Conservation (phyloP, 495 filamentous ascomycete species). For the Pyronema omphalodes region DNA sequence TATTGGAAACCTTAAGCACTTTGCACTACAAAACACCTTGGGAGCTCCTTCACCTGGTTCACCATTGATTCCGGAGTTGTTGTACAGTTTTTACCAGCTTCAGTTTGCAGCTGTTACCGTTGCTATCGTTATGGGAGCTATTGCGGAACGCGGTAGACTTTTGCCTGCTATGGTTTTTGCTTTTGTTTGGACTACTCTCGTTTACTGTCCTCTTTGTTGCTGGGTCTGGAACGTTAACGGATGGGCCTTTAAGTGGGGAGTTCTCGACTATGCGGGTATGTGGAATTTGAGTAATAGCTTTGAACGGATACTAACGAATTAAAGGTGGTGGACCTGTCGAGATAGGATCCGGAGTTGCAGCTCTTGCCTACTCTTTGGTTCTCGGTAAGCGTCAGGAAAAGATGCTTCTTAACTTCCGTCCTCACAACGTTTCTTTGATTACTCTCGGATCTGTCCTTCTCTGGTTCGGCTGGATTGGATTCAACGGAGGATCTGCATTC, state of each 20-base stretch:
- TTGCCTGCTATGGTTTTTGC: constrained; percentile 89
- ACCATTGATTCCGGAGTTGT: constrained; percentile 61
- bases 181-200: constrained; percentile 90
- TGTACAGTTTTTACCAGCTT: constrained; percentile 90
- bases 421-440: constrained; percentile 96
- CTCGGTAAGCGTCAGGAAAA: constrained; percentile 93
- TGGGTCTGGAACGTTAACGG: constrained; percentile 93
- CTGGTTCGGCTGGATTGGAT: constrained; percentile 97
- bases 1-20: constrained; percentile 74
- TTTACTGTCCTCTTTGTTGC: constrained; percentile 90
- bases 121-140: constrained; percentile 79
- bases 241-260: constrained; percentile 82
- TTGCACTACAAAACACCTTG: constrained; percentile 65
- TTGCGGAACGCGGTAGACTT: constrained; percentile 84
- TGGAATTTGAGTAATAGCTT: not conserved
- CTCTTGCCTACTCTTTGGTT: constrained; percentile 86
- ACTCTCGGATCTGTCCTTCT: constrained; percentile 86
- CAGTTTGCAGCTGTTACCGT: constrained; percentile 89
- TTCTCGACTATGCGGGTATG: constrained; percentile 78
- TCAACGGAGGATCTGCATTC: constrained; percentile 95
- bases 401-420: constrained; percentile 89
- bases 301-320: not conserved
- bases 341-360: constrained; percentile 82
- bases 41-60: constrained; percentile 69
- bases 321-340: constrained; percentile 76